Percentiles rank a stretch among this genome's conserved stretches.
Conservation (phyloP, 2,329 filamentous ascomycete species). For the Sclerotinia spermophila region DNA sequence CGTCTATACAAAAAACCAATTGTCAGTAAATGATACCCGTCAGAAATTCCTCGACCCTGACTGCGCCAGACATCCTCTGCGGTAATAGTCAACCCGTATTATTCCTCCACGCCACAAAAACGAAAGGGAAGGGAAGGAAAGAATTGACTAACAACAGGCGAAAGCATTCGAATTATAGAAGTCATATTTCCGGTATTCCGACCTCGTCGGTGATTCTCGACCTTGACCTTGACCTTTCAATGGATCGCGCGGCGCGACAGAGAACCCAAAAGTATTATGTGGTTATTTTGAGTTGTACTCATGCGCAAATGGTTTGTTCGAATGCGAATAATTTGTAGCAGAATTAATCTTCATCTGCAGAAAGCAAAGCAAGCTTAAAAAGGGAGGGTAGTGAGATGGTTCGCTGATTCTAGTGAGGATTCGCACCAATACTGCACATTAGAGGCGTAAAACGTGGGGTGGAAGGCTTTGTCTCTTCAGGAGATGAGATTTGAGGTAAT, state of each 20-base stretch:
- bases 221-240: not conserved
- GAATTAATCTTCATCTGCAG: constrained; percentile 13
- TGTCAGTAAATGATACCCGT: constrained; percentile 22
- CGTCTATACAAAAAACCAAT: constrained; percentile 22
- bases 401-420: constrained; percentile 4
- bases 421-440: constrained; percentile 15
- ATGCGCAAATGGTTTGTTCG: constrained; percentile 14
- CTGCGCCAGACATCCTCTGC: not conserved
- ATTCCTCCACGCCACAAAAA: not conserved
- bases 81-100: not conserved
- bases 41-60: not conserved
- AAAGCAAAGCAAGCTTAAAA: not conserved
- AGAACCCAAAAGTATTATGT: not conserved
- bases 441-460: constrained; percentile 18
- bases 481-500: constrained; percentile 6
- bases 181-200: constrained; percentile 5
- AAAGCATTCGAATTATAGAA: constrained; percentile 17
- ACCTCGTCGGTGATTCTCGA: constrained; percentile 8
- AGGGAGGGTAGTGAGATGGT: not conserved
- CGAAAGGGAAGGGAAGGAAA: not conserved
- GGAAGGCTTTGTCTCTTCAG: constrained; percentile 16
- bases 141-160: constrained; percentile 15
- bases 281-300: constrained; percentile 7
- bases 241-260: constrained; percentile 6
- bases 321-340: not conserved